phyloP scores from a whole-genome alignment of 2,329 filamentous ascomycete genomes.

The Pyrenophora seminiperda region DNA sequence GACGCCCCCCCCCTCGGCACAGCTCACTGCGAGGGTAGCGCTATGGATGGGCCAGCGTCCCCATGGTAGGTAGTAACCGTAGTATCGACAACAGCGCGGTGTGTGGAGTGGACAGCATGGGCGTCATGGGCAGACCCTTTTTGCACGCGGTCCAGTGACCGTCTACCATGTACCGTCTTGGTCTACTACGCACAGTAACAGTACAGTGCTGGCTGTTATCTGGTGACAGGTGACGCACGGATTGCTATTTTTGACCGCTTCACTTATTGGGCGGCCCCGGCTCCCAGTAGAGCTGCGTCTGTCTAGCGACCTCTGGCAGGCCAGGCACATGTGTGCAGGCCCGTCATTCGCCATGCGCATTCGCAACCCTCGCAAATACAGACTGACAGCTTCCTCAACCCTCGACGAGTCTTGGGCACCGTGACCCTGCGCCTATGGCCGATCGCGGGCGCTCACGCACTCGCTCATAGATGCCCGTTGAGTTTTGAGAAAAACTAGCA shows the following conservation, averaged over 20 bases:
- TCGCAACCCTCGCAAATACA: neutral
- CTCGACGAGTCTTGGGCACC: constrained; percentile 2
- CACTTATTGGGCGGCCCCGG: constrained; percentile 30
- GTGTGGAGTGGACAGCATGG: neutral
- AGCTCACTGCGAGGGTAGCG: constrained; percentile 9
- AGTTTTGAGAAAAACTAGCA: constrained; percentile 7
- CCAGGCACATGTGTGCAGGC: neutral
- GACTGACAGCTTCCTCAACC: too few species aligned
- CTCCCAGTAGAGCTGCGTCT: constrained; percentile 22
- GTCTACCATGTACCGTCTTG: too few species aligned
- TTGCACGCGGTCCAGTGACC: constrained; percentile 4
- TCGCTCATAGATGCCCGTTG: neutral
- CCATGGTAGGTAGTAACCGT: too few species aligned
- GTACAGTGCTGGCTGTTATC: neutral
- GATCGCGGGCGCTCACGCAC: neutral
- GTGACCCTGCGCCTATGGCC: neutral
- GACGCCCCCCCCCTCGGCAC: constrained; percentile 5
- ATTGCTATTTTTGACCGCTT: constrained; percentile 34
- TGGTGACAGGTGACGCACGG: constrained; percentile 28
- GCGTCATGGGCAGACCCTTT: constrained; percentile 12
- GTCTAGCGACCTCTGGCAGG: constrained; percentile 28
- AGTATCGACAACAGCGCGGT: constrained; percentile 10
- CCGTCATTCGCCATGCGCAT: neutral
- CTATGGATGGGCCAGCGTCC: constrained; percentile 14
- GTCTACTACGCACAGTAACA: too few species aligned